Evolutionary conservation across 345 rosid genomes (phyloP).

Genomic region (Populus deltoides): DNA sequence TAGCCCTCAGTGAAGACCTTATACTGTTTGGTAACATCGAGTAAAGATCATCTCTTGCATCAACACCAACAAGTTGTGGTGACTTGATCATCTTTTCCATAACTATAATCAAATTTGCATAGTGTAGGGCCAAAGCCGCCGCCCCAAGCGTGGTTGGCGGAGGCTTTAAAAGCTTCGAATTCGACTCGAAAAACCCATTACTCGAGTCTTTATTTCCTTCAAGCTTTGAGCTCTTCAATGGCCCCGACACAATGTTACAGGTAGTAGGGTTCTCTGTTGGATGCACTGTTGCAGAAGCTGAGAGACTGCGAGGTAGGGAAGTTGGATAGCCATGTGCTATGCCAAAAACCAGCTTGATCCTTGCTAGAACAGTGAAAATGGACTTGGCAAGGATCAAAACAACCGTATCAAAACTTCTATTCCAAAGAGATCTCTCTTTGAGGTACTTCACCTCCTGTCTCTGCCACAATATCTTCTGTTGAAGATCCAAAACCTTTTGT

Average conservation of each 20-base stretch:
- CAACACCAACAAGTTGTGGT: constrained; percentile 85
- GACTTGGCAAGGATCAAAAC: constrained; percentile 57
- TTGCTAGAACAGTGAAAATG: constrained; percentile 64
- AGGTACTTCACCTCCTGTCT: constrained; percentile 75
- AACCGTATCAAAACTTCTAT: constrained; percentile 65
- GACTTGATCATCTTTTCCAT: constrained; percentile 93
- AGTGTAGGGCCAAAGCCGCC: constrained; percentile 74
- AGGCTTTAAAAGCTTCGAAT: constrained; percentile 60
- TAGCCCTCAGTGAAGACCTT: constrained; percentile 50
- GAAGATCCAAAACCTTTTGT: constrained; percentile 63
- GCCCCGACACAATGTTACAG: constrained; percentile 40
- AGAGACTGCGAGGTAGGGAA: constrained; percentile 61
- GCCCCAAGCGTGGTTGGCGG: constrained; percentile 75
- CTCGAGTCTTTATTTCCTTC: constrained; percentile 16
- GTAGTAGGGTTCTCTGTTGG: constrained; percentile 48
- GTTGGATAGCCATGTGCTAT: constrained; percentile 45
- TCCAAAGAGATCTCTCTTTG: constrained; percentile 84
- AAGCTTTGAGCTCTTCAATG: constrained; percentile 23
- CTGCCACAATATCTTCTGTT: constrained; percentile 59
- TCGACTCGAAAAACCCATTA: constrained; percentile 55
- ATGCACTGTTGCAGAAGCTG: constrained; percentile 77
- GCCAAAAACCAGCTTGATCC: constrained; percentile 73
- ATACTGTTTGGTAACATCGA: constrained; percentile 80
- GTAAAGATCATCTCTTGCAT: constrained; percentile 86
- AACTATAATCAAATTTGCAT: constrained; percentile 75